Base-by-base conservation (phyloP, 257 asterid genomes). In the Solanum arcanum region DNA sequence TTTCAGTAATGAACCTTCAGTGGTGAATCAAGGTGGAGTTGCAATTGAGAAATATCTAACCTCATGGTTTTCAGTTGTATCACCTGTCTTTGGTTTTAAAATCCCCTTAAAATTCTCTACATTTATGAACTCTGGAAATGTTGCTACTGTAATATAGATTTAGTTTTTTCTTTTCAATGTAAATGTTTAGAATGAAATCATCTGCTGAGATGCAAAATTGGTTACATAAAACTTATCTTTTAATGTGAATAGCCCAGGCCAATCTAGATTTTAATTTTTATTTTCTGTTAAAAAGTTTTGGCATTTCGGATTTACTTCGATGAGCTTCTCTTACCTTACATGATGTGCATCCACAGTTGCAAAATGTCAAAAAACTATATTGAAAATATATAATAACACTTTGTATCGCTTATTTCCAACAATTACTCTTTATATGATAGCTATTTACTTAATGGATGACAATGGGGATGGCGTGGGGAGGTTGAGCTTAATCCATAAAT, bases 1-100 rank as follows among this genome's bases (percentile, higher is more conserved):
- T 75, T 88, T 88, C 83, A 87, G 83, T 49, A 86, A 88, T 83
- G 95, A 93, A 70, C 83, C 82, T 41, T 91, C 86, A 47, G 80
- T 46, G 62, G 78, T 59, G 80, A 86, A 76, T 86, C 89, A 86
- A 70, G 86, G 72, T 52, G 86, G 89, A 49, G 88, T 47, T 81
- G 89, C 87, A 15, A 39, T 89, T 20, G 92, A 91, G 16, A 92
- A 92, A 31, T 94, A 94, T 89, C 83, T 96, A 80, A 88, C 91
- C 59, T 92, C 98, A 3, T 96, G 98, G 98, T 93, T 96, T 90
- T 94, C 98, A 29, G 97, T 94, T 44, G 96, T 94, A 42, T 97
- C 95, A 29, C 96, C 93, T 73, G 90, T 93, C 29, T 94, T 96
- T 90, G 96, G 96, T 72, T 90, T 94, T 75, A 91, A 90, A 89